A percentile compares a stretch with the other conserved stretches of the same genome.
Conservation (phyloP, 2,329 filamentous ascomycete species). For the Ceratocystis cubensis region DNA sequence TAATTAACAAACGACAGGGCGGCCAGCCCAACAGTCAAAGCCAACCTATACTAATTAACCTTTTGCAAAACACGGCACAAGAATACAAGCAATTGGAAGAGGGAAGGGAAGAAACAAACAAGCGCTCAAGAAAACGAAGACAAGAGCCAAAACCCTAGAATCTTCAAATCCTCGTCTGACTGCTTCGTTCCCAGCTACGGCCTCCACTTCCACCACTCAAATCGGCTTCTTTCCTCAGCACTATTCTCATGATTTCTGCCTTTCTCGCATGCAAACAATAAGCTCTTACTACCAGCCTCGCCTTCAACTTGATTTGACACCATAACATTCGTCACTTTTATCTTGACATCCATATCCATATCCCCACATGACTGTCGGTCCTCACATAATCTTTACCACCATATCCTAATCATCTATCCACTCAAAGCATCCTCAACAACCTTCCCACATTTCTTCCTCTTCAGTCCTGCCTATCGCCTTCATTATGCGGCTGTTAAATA, state of each 20-base stretch:
- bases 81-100: background rate
- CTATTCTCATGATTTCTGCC: background rate
- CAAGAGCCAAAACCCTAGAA: background rate
- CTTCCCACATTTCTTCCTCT: background rate
- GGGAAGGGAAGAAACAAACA: background rate
- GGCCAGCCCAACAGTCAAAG: background rate
- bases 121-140: background rate
- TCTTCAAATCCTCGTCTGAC: background rate
- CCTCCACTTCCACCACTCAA: background rate
- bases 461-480: background rate
- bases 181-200: background rate
- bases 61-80: background rate
- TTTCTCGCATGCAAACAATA: background rate
- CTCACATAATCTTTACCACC: background rate
- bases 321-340: background rate
- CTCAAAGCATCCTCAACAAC: background rate
- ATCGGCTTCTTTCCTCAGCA: background rate
- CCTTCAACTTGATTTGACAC: background rate
- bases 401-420: background rate
- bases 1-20: background rate
- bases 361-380: background rate
- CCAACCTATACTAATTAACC: background rate
- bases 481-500: constrained; percentile 19
- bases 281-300: background rate
- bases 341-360: background rate